phyloP scores from a whole-genome alignment of 805 yeast species.

The Candida tammaniensis region DNA sequence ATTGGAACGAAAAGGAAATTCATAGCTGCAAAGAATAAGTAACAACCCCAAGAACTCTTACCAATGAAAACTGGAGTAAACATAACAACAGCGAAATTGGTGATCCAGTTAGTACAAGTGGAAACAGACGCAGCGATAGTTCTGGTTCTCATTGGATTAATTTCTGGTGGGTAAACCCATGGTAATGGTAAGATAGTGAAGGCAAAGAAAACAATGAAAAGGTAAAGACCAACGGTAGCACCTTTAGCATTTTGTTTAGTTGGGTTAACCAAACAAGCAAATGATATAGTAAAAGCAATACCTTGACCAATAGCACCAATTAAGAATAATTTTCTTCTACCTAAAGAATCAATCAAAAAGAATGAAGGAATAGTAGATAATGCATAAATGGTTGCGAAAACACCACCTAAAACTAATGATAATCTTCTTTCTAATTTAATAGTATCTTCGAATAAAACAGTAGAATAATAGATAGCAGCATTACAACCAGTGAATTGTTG shows the following conservation, averaged over 20 bases:
- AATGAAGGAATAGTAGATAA: constrained; percentile 46
- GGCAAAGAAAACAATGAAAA: constrained; percentile 43
- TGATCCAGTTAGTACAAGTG: constrained; percentile 45
- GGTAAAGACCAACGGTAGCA: constrained; percentile 45
- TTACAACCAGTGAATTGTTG: constrained; percentile 93
- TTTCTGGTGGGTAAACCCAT: constrained; percentile 48
- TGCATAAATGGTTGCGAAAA: constrained; percentile 60
- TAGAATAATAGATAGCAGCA: constrained; percentile 89
- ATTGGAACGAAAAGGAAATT: constrained; percentile 37
- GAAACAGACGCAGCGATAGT: constrained; percentile 42
- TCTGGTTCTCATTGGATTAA: constrained; percentile 47
- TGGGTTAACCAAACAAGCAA: constrained; percentile 35
- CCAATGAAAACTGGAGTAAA: constrained; percentile 42
- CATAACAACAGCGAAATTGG: constrained; percentile 46
- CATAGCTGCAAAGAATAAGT: constrained; percentile 40
- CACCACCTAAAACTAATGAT: constrained; percentile 63
- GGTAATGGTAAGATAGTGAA: constrained; percentile 44
- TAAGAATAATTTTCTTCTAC: constrained; percentile 45
- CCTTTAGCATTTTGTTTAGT: constrained; percentile 38
- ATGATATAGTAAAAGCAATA: constrained; percentile 36
- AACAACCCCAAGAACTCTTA: constrained; percentile 38
- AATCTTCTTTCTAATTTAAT: constrained; percentile 50
- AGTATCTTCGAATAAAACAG: constrained; percentile 70
- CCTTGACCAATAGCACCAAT: constrained; percentile 44
- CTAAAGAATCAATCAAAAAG: constrained; percentile 40